Evolutionary conservation across 192 early-diverging fungal genomes (phyloP), one percentile per base, ranked within the genome.

Genomic region (Gonapodya prolifera): DNA sequence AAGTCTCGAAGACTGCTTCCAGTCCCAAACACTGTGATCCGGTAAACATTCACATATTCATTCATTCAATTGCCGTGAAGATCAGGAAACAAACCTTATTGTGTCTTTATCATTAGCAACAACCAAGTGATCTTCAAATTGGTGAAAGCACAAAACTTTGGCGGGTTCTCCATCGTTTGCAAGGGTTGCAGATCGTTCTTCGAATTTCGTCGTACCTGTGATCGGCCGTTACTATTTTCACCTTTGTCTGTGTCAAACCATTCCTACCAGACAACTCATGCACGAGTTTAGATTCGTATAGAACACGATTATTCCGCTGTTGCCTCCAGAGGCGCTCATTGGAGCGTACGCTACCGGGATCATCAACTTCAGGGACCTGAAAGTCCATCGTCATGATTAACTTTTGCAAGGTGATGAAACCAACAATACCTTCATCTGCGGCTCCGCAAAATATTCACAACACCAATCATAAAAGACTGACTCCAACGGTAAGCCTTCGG

Each of bases 381-480:
- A 78, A 69, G 75, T 0, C 69, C 23, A 18, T 30, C 45, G 79
- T 76, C 1, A 80, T 78, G 1, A 69, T 61, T 61, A 16, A 23
- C 23, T 61, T 61, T 61, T 61, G 45, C 8, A 61, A 61, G 23
- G 23, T 16, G 8, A 61, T 61, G 28, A 32, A 79, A 74, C 71
- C 33, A 35, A 76, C 17, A 71, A 78, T 81, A 90, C 92, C 82
- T 87, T 86, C 89, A 94, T 96, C 81, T 96, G 94, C 30, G 94
- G 92, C 80, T 94, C 91, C 30, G 87, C 86, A 83, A 96, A 96
- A 81, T 92, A 96, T 81, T 94, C 91, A 78, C 92, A 92, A 80
- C 91, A 92, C 92, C 91, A 92, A 69, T 94, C 91, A 77, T 90
- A 94, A 75, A 96, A 92, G 2, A 81, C 81, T 0, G 91, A 92